Conservation (phyloP, 345 rosid genomes). For the Dipteronia sinensis region DNA sequence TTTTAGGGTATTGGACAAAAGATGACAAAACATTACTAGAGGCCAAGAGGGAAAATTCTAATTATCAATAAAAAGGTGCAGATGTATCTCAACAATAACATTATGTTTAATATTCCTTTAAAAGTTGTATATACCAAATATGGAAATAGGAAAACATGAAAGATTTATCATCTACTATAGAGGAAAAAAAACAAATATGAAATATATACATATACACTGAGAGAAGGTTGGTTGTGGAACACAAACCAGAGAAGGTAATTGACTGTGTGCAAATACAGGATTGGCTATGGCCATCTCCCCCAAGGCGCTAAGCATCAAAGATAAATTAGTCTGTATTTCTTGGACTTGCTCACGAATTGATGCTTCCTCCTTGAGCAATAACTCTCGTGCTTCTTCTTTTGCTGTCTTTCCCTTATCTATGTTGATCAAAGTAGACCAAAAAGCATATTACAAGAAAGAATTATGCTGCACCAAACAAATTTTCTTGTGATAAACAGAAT, state of each 20-base stretch:
- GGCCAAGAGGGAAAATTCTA: neutral
- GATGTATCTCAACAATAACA: neutral
- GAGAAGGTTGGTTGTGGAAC: neutral
- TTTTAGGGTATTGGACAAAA: neutral
- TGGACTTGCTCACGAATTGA: constrained; percentile 66
- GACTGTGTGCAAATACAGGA: constrained; percentile 94
- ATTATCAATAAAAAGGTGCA: neutral
- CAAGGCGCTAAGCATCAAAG: constrained; percentile 73
- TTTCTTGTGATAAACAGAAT: constrained; percentile 13
- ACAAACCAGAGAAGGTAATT: constrained; percentile 85
- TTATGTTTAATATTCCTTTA: neutral
- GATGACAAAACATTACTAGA: neutral
- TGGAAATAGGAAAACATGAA: neutral
- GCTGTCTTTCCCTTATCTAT: constrained; percentile 89
- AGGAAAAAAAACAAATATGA: neutral
- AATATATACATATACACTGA: neutral
- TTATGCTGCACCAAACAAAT: neutral
- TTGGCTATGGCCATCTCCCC: constrained; percentile 92
- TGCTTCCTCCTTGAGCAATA: constrained; percentile 91
- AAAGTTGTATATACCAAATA: neutral
- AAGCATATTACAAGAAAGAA: neutral
- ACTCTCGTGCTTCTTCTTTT: constrained; percentile 93
- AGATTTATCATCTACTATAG: neutral
- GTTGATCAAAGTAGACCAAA: constrained; percentile 21
- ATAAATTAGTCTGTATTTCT: constrained; percentile 62